Percentiles rank a stretch among this genome's conserved stretches.
phyloP scores from a whole-genome alignment of 2,329 filamentous ascomycete species.

The Monosporascus sp. region DNA sequence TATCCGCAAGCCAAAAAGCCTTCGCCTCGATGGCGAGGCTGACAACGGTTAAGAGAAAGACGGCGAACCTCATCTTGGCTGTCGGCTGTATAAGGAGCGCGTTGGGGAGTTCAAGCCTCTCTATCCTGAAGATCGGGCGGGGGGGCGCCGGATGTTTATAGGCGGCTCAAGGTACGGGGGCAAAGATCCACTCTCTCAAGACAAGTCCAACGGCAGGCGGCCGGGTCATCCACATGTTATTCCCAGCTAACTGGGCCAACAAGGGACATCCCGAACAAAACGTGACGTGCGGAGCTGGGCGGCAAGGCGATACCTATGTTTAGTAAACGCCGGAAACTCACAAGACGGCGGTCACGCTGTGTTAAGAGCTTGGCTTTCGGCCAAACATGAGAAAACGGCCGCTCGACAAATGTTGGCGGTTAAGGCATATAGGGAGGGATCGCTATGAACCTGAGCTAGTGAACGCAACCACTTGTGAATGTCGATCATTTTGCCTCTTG shows the following conservation, averaged over 20 bases:
- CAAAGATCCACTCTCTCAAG: not conserved
- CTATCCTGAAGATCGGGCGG: not conserved
- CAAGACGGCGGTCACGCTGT: slow-evolving; percentile 4
- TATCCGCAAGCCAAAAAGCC: slow-evolving; percentile 27
- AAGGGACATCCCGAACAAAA: not conserved
- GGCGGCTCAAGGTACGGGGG: not conserved
- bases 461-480: not conserved
- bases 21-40: slow-evolving; percentile 24
- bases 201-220: not conserved
- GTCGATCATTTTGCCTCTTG: not conserved
- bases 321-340: no score
- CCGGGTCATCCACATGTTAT: not conserved
- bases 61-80: slow-evolving; percentile 24
- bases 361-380: slow-evolving; percentile 7
- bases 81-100: no score
- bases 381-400: slow-evolving; percentile 1
- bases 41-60: slow-evolving; percentile 22
- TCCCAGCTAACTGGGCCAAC: not conserved
- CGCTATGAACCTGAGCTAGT: not conserved
- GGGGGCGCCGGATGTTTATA: not conserved
- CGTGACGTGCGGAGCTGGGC: not conserved
- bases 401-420: not conserved
- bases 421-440: not conserved
- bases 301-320: no score
- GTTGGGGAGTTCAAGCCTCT: not conserved